These are phyloP conservation scores for Zymoseptoria brevis DNA, from an alignment of 2,329 filamentous ascomycete genomes.

Conservation along the genomic window DNA sequence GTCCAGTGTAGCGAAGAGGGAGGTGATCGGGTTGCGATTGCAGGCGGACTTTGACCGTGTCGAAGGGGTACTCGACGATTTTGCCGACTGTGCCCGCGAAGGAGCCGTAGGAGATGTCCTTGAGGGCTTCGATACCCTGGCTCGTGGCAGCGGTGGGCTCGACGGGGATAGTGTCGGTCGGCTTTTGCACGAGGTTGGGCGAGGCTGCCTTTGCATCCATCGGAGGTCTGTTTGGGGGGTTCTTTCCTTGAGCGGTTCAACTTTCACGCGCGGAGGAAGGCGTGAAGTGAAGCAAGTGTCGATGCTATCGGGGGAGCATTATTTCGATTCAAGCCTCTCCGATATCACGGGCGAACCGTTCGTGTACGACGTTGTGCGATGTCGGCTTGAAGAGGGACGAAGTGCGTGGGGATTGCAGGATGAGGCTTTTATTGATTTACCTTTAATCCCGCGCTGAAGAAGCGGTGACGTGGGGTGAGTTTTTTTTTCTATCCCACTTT, in stretches of 20 bases:
- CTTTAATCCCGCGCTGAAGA: background rate
- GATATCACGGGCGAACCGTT: background rate
- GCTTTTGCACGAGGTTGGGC: constrained; percentile 1
- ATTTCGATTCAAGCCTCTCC: background rate
- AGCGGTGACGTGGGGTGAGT: background rate
- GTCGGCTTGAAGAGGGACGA: background rate
- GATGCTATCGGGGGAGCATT: constrained; percentile 31
- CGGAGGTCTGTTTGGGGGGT: background rate
- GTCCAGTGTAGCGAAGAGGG: constrained; percentile 74
- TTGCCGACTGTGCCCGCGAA: constrained; percentile 87
- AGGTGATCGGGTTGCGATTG: constrained; percentile 88
- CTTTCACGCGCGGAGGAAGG: constrained; percentile 4
- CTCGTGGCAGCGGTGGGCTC: constrained; percentile 8
- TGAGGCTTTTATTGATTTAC: background rate
- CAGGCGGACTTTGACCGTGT: constrained; percentile 93
- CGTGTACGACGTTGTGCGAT: background rate
- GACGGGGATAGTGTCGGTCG: background rate
- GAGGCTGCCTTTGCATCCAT: constrained; percentile 15
- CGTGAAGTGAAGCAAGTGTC: constrained; percentile 6
- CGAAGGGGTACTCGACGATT: constrained; percentile 96
- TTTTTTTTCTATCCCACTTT: background rate
- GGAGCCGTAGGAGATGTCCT: constrained; percentile 85
- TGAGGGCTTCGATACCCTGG: constrained; percentile 60
- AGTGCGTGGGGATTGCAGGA: background rate
- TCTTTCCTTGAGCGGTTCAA: background rate